phyloP scores from a whole-genome alignment of 2,329 filamentous ascomycete genomes.

The Fusarium verrucosum region DNA sequence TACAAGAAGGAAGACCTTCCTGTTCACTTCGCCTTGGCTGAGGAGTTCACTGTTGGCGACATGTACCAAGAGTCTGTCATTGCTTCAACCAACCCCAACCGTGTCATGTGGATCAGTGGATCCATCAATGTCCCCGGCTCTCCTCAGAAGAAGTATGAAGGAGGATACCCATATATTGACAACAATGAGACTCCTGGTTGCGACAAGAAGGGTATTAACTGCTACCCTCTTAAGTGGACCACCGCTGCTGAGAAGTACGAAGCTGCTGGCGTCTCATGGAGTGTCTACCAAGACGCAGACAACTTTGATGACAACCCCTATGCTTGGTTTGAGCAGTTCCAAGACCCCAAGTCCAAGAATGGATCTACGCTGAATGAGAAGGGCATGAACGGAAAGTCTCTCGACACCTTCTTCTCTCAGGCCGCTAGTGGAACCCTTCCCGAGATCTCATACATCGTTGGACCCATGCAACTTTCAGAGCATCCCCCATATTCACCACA shows the following conservation, averaged over 20 bases:
- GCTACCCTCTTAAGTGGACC: slow-evolving; percentile 10
- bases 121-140: slow-evolving; percentile 60
- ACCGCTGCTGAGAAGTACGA: slow-evolving; percentile 20
- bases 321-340: slow-evolving; percentile 22
- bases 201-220: slow-evolving; percentile 5
- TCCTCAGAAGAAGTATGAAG: slow-evolving; percentile 24
- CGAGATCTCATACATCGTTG: slow-evolving; percentile 10
- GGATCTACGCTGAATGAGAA: slow-evolving; percentile 1
- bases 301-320: slow-evolving; percentile 21
- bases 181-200: slow-evolving; percentile 13
- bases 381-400: slow-evolving; percentile 5
- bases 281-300: slow-evolving; percentile 9
- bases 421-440: not conserved
- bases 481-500: slow-evolving; percentile 6
- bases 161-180: slow-evolving; percentile 23
- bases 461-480: slow-evolving; percentile 9
- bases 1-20: slow-evolving; percentile 5
- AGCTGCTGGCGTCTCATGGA: slow-evolving; percentile 15
- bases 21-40: slow-evolving; percentile 3
- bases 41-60: slow-evolving; percentile 46
- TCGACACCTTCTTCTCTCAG: not conserved
- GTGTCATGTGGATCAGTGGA: slow-evolving; percentile 61
- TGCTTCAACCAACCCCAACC: slow-evolving; percentile 62
- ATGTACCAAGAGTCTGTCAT: slow-evolving; percentile 66
- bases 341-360: not conserved